phyloP scores from a whole-genome alignment of 257 asterid genomes.

The Apocynum venetum region DNA sequence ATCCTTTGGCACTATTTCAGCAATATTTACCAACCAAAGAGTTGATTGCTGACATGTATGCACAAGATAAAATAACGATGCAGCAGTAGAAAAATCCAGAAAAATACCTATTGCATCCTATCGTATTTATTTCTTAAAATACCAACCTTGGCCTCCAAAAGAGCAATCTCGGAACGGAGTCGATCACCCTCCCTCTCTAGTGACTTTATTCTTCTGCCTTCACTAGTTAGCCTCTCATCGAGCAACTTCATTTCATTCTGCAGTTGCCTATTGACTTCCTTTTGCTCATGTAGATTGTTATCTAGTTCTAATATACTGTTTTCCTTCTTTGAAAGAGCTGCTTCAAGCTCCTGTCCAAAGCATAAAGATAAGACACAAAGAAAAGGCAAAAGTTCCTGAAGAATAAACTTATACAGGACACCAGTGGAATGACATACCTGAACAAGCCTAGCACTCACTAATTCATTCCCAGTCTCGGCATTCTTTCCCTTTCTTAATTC shows the following conservation, averaged over 20 bases:
- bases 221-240: constrained; percentile 67
- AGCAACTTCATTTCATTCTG: constrained; percentile 73
- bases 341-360: constrained; percentile 69
- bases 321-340: constrained; percentile 69
- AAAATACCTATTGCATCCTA: background rate
- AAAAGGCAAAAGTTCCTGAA: constrained; percentile 4
- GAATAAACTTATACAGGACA: constrained; percentile 11
- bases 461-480: constrained; percentile 52
- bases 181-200: constrained; percentile 91
- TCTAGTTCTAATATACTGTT: constrained; percentile 64
- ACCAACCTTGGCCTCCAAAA: constrained; percentile 95
- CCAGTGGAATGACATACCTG: constrained; percentile 38
- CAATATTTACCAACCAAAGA: background rate
- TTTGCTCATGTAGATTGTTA: constrained; percentile 56
- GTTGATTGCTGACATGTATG: background rate
- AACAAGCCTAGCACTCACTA: constrained; percentile 41
- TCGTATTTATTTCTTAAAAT: constrained; percentile 10
- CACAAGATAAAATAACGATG: background rate
- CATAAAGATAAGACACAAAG: constrained; percentile 8
- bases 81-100: background rate
- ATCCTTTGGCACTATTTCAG: background rate
- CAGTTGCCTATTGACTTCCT: constrained; percentile 49
- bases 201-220: constrained; percentile 77
- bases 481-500: constrained; percentile 47
- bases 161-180: constrained; percentile 81